These are phyloP conservation scores for Massarina eburnea DNA, from an alignment of 2,329 filamentous ascomycete species.

Conservation along the genomic window DNA sequence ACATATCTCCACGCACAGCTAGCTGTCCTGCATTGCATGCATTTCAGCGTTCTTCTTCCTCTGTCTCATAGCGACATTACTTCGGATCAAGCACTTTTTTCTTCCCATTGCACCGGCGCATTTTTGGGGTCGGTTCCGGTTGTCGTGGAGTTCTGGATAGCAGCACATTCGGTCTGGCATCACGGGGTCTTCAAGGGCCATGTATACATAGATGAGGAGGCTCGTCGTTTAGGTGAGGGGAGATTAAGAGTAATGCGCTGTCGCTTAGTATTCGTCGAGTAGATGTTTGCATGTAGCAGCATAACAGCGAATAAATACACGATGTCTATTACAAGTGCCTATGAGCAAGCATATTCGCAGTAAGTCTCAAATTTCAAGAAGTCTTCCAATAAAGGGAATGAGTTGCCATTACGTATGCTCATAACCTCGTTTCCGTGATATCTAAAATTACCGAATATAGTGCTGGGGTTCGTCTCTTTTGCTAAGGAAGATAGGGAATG, in stretches of 20 bases:
- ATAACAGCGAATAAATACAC: constrained; percentile 8
- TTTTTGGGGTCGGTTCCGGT: background rate
- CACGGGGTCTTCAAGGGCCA: background rate
- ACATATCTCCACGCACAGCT: background rate
- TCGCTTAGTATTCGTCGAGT: background rate
- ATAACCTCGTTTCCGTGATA: background rate
- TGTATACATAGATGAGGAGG: background rate
- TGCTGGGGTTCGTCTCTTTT: background rate
- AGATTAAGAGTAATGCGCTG: background rate
- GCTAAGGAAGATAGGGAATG: background rate
- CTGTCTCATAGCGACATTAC: background rate
- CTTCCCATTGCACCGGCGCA: background rate
- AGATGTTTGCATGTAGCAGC: constrained; percentile 8
- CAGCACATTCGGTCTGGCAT: background rate
- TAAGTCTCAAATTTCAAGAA: too few relatives aligned
- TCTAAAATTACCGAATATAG: background rate
- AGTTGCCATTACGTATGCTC: background rate
- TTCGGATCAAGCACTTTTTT: background rate
- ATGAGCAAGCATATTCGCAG: background rate
- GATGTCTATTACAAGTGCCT: background rate
- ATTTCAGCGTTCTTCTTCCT: background rate
- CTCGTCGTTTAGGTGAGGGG: background rate
- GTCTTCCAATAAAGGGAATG: background rate
- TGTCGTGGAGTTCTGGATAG: constrained; percentile 1
- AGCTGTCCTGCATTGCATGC: background rate